Conservation (phyloP, 2,329 filamentous ascomycete species). For the Penicillium sp. region DNA sequence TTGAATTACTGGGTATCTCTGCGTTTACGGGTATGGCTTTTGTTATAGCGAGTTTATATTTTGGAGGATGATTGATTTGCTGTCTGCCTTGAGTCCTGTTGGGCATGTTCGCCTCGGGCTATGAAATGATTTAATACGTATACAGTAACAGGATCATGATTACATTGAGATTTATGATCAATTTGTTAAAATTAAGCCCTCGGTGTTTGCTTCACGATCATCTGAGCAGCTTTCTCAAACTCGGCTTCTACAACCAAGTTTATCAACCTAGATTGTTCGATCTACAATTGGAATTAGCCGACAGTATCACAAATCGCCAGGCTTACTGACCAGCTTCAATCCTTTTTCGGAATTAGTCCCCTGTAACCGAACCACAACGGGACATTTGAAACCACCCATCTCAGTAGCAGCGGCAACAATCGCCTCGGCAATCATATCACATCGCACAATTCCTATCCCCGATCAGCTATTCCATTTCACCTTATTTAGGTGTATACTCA, state of each 20-base stretch:
- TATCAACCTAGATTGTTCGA: constrained; percentile 38
- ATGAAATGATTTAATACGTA: background rate
- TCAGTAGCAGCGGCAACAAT: constrained; percentile 47
- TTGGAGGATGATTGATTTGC: background rate
- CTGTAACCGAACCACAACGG: constrained; percentile 50
- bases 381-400: constrained; percentile 42
- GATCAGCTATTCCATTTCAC: background rate
- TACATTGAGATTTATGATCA: background rate
- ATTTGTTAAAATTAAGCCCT: background rate
- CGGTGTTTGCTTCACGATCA: constrained; percentile 36
- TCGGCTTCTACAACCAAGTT: constrained; percentile 42
- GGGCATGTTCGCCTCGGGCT: background rate
- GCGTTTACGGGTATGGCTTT: background rate
- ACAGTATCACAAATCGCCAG: background rate
- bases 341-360: constrained; percentile 50
- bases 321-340: constrained; percentile 41
- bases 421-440: constrained; percentile 55
- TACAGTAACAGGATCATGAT: background rate
- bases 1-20: no score
- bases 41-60: background rate
- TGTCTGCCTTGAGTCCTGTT: background rate
- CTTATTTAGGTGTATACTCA: constrained; percentile 5
- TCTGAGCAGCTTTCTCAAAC: constrained; percentile 35
- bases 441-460: constrained; percentile 48
- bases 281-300: constrained; percentile 21